phyloP scores from a whole-genome alignment of 768 basidiomycete genomes.

The Lyophyllum shimeji region DNA sequence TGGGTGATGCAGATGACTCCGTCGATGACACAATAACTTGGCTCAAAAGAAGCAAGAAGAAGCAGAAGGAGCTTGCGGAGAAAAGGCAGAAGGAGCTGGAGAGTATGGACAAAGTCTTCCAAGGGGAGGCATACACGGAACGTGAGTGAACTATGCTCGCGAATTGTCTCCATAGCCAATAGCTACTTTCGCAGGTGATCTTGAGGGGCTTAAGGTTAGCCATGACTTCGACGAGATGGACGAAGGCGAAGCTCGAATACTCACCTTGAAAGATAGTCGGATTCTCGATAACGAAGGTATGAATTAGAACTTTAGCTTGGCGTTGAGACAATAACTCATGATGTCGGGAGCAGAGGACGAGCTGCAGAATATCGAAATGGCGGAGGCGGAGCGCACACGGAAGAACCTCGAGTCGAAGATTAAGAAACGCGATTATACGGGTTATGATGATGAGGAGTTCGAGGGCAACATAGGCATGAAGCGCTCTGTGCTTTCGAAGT shows the following conservation, averaged over 20 bases:
- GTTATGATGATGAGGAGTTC: constrained; percentile 97
- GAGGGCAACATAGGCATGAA: constrained; percentile 78
- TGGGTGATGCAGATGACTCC: constrained; percentile 83
- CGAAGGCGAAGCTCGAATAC: constrained; percentile 92
- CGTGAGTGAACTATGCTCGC: constrained; percentile 49
- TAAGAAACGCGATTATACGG: constrained; percentile 87
- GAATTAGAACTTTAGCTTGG: constrained; percentile 9
- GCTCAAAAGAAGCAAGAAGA: constrained; percentile 90
- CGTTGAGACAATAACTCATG: not conserved
- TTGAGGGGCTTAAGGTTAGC: constrained; percentile 92
- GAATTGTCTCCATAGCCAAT: not conserved
- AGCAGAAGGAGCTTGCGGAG: constrained; percentile 83
- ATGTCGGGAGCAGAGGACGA: constrained; percentile 76
- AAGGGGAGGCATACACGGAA: constrained; percentile 80
- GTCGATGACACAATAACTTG: constrained; percentile 82
- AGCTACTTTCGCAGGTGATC: constrained; percentile 59
- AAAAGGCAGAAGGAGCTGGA: constrained; percentile 84
- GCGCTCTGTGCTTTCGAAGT: constrained; percentile 83
- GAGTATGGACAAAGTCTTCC: constrained; percentile 74
- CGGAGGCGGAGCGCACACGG: constrained; percentile 79
- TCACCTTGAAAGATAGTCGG: constrained; percentile 94
- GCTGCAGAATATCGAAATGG: constrained; percentile 93
- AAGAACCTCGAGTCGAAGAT: constrained; percentile 84
- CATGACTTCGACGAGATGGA: constrained; percentile 92
- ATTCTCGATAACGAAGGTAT: constrained; percentile 94